Base-by-base conservation (phyloP, 148 eudicot genomes). In the Camellia sinensis region DNA sequence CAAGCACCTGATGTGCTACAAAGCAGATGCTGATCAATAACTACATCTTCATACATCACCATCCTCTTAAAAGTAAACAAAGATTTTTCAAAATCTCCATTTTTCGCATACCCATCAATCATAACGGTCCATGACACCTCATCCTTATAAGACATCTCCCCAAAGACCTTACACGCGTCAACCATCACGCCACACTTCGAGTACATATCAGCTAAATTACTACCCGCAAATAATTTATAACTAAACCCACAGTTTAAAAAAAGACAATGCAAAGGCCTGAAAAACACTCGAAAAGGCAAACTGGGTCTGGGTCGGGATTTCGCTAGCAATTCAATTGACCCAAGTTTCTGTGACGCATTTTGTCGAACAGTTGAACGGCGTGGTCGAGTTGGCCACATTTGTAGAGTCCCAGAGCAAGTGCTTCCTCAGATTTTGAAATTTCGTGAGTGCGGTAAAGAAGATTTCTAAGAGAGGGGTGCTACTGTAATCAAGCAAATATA, bases 131-230 rank as follows among this genome's bases (percentile, higher is more conserved):
- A 88, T 0, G 87, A 88, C 15, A 88, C 86, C 80, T 84, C 85
- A 81, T 88, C 89, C 86, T 86, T 88, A 41, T 9, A 78, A 0
- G 87, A 86, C 91, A 88, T 88, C 82, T 85, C 89, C 73, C 84
- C 80, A 74, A 88, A 88, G 17, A 88, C 80, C 68, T 70, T 83
- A 72, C 89, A 86, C 73, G 89, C 84, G 63, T 88, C 84, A 67
- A 22, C 63, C 83, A 88, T 82, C 22, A 13, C 74, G 53, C 87
- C 86, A 15, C 80, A 82, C 61, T 86, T 88, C n/a, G 87, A 86
- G 64, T 88, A 88, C 91, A 88, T 88, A n/a, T 86, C 89, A 74
- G 87, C 91, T 53, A 88, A 86, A 62, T 81, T 88, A 84, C 89
- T 1, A 29, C 37, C 37, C 37, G 1, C 1, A 29, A 29, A 29